Evolutionary conservation across 371 early-diverging fungal species (phyloP).

Genomic region (Circinella umbellata): DNA sequence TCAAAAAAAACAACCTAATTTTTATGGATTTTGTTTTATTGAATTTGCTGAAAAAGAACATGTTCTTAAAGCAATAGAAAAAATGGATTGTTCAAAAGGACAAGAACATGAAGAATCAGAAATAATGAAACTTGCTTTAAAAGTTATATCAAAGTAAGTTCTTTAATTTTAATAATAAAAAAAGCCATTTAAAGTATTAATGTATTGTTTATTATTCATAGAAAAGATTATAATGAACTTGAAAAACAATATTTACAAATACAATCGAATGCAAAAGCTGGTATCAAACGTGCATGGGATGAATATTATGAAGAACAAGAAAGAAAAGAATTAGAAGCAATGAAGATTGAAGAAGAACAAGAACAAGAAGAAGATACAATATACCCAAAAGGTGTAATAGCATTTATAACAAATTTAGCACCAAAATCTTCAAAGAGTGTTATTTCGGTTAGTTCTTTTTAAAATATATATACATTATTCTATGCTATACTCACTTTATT

Average conservation of each 20-base stretch:
- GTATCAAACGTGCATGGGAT: constrained; percentile 11
- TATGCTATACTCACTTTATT: background rate
- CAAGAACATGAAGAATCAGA: constrained; percentile 1
- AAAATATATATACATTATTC: too few species aligned
- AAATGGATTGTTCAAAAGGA: constrained; percentile 21
- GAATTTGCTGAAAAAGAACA: constrained; percentile 39
- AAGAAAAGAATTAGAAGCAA: too few species aligned
- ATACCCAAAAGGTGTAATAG: constrained; percentile 34
- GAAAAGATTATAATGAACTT: constrained; percentile 28
- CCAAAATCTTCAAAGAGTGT: constrained; percentile 34
- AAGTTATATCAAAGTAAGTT: constrained; percentile 54
- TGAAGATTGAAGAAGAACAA: background rate
- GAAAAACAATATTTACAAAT: constrained; percentile 37
- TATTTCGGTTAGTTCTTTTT: constrained; percentile 18
- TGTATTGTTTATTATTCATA: background rate
- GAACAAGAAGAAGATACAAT: background rate
- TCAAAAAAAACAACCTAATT: constrained; percentile 9
- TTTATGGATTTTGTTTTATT: constrained; percentile 48
- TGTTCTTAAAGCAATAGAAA: constrained; percentile 34
- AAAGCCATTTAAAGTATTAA: too few species aligned
- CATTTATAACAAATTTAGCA: constrained; percentile 32
- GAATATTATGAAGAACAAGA: constrained; percentile 3
- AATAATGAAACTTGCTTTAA: constrained; percentile 21
- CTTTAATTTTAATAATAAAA: background rate
- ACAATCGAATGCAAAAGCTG: background rate